Base-by-base conservation (phyloP, 306 rosid species). In the Inga oerstediana region DNA sequence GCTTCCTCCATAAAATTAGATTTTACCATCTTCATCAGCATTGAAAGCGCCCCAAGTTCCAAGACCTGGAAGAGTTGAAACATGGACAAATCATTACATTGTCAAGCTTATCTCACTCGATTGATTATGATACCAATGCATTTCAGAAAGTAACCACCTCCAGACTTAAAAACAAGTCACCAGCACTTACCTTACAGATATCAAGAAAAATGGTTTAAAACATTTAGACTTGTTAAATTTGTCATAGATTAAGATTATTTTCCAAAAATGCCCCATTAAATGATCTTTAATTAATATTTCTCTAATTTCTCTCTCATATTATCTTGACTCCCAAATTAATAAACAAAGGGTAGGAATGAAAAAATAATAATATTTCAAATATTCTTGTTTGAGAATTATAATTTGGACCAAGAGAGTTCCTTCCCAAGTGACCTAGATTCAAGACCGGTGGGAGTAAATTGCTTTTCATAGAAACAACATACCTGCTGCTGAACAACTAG, bases 401-500 rank as follows among this genome's bases (percentile, higher is more conserved):
- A 17, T 52, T 52, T 52, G 59, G 22, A 15, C 59, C 11, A 20
- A 7, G 62, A 56, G 62, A 56, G 8, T 56, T 19, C 62, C 62
- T 56, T 56, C 27, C 62, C 27, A 56, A 56, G 62, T 7, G 27
- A 20, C 62, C 27, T 8, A 56, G 62, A 10, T 22, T 59, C 66
- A 59, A 22, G 66, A 59, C 66, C 32, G 10, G 66, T 16, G 13
- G 32, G 16, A 59, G 34, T 77, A 43, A n/a, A 80, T 73, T 27
- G 44, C 70, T 74, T 74, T 73, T 65, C 14, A 84, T 67, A 37
- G 32, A 49, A 81, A 52, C 16, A 67, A 4, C 72, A 84, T 80
- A 91, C 99, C 98, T 91, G 94, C 77, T 81, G 88, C 85, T 95
- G 99, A 81, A 92, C 92, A 76, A 80, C 79, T 64, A 91, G 97